Evolutionary conservation across 371 early-diverging fungal genomes (phyloP).

Genomic region (Antonospora locustae): DNA sequence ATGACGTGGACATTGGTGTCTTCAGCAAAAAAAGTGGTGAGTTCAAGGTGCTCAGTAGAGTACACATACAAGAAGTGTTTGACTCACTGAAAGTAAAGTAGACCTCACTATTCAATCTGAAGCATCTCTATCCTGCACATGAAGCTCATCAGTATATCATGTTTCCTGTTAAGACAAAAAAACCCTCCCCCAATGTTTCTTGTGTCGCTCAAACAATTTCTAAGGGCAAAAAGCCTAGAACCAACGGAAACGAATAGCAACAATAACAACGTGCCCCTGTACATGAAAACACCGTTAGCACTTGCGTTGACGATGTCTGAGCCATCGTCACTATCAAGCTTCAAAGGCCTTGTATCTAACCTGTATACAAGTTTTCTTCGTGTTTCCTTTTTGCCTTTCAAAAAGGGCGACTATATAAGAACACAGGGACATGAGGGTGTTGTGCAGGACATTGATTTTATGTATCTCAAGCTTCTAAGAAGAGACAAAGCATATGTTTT

Average conservation of each 20-base stretch:
- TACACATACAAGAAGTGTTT: constrained; percentile 45
- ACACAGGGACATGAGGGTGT: constrained; percentile 38
- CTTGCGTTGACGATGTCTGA: too few species aligned
- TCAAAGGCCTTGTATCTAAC: constrained; percentile 12
- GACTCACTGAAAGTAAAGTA: constrained; percentile 18
- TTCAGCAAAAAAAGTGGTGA: constrained; percentile 5
- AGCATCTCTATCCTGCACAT: too few species aligned
- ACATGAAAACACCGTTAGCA: too few species aligned
- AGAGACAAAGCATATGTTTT: constrained; percentile 28
- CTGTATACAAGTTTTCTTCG: constrained; percentile 34
- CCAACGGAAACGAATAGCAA: too few species aligned
- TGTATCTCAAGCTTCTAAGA: constrained; percentile 33
- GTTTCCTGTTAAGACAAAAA: too few species aligned
- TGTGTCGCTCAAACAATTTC: too few species aligned
- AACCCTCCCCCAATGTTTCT: too few species aligned
- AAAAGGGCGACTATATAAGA: constrained; percentile 15
- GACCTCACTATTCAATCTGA: too few species aligned
- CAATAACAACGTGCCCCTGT: too few species aligned
- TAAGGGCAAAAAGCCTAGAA: too few species aligned
- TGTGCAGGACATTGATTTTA: constrained; percentile 25
- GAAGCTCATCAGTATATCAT: too few species aligned
- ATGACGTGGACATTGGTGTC: constrained; percentile 45
- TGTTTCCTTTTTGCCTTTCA: constrained; percentile 27
- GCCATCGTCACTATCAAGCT: too few species aligned
- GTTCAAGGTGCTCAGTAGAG: constrained; percentile 32